Percentiles rank a stretch among this genome's conserved stretches.
Conservation (phyloP, 2,329 filamentous ascomycete species). For the Scytalidium sp. region DNA sequence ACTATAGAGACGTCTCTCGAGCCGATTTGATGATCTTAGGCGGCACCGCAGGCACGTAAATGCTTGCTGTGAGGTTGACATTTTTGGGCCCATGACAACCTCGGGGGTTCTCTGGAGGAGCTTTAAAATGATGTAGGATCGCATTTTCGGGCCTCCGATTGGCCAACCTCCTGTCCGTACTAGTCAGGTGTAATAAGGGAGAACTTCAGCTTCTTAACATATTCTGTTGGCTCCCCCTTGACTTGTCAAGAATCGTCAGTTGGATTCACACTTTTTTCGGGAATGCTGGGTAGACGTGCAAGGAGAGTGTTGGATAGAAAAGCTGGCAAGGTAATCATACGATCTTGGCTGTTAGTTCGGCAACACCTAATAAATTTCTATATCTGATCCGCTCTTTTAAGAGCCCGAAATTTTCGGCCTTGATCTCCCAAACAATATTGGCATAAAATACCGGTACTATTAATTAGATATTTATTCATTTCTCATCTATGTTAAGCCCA, state of each 20-base stretch:
- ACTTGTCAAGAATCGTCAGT: too few relatives aligned
- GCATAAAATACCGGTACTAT: background rate
- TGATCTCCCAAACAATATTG: too few relatives aligned
- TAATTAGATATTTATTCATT: background rate
- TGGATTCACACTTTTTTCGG: too few relatives aligned
- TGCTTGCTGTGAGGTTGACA: constrained; percentile 16
- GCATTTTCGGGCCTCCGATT: background rate
- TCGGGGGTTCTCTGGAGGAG: background rate
- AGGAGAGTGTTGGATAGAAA: too few relatives aligned
- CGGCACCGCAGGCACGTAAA: constrained; percentile 23
- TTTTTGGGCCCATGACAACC: too few relatives aligned
- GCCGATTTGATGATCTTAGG: constrained; percentile 7
- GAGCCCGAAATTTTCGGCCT: background rate
- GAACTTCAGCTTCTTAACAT: too few relatives aligned
- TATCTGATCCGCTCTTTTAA: background rate
- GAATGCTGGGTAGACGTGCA: too few relatives aligned
- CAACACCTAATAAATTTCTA: background rate
- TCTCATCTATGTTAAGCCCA: constrained; percentile 41
- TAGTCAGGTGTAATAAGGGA: too few relatives aligned
- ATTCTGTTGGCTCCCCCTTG: too few relatives aligned
- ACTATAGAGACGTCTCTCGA: constrained; percentile 15
- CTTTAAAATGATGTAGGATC: background rate
- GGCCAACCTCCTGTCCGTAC: background rate
- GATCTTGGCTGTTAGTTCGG: too few relatives aligned
- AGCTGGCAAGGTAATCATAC: too few relatives aligned